Evolutionary conservation across 2,329 filamentous ascomycete genomes (phyloP), one percentile per base, ranked within the genome.

Genomic region (Alternaria sp.): DNA sequence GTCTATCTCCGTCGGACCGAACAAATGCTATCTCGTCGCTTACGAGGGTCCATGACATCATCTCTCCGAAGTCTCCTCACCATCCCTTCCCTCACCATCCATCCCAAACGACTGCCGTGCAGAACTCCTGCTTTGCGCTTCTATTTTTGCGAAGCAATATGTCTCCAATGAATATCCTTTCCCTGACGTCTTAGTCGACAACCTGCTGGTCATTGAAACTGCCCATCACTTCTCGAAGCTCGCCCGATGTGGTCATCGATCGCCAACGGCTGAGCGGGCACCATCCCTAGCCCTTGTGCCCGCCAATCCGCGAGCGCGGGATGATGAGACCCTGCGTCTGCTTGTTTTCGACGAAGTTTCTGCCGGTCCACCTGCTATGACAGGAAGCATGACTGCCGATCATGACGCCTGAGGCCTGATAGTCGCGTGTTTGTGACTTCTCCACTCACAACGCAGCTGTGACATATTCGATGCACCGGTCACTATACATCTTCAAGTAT

Each of bases 381-480:
- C 19, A 15, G 60, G 70, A 56, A 44, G 61, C 45, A 28, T 36
- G 17, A 56, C 26, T 67, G 73, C 62, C 68, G 73, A 76, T 76
- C 74, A 75, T 76, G 70, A 76, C 74, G 74, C 69, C 72, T 72
- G 59, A 76, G 70, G 71, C 66, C 66, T 46, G 36, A 44, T 49
- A 46, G 56, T 57, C 62, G 55, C 56, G 59, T 55, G 54, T 51
- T 28, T 55, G 15, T 56, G 21, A 61, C 43, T 50, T 23, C 43
- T 62, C 57, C 45, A 63, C 57, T 58, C 59, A 54, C 26, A 49
- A 63, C 55, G 49, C 54, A 61, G 25, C 36, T 44, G 50, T 55
- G 61, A 61, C 54, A 60, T 50, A 51, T 23, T 56, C n/a, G 6
- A n/a, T 17, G 49, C 32, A 32, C 25, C 19, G 9, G 44, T 47